Evolutionary conservation across 2,329 filamentous ascomycete species (phyloP), one percentile per base, ranked within the genome.

Genomic region (Calycina herbarum): DNA sequence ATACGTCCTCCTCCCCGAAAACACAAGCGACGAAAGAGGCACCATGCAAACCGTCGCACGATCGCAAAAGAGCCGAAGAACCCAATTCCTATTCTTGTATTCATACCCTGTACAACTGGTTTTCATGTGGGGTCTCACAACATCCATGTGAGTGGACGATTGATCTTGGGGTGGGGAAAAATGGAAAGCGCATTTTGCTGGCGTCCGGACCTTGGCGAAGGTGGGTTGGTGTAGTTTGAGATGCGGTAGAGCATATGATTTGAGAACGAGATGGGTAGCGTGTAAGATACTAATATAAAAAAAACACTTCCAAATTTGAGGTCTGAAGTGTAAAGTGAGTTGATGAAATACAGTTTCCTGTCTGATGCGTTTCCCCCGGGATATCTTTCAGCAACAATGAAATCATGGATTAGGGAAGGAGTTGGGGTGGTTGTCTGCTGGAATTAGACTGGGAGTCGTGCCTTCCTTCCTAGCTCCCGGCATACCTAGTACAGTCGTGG

Each of bases 1-100:
- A 81, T 99, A 99, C 74, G 95, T 99, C 31, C 85, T 99, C 15
- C 86, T 99, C 5, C 95, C 95, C 0, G 93, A 97, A 76, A 92
- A 86, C 66, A 84, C 88, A 1, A 83, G 82, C 66, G 88, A 89
- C 73, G 85, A 84, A 63, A 84, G 81, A 64, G 83, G 82, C 13
- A 82, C 82, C 0, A 86, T 88, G 72, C 87, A 89, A 71, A 88
- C 87, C 2, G 91, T 96, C 67, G 92, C 92, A 33, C 87, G 94
- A 68, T 89, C 91, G 48, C 95, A 97, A 80, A 89, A 91, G 75
- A 95, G 91, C 78, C 88, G 93, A 76, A 85, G 94, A 69, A 97
- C 93, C 1, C 93, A 97, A 78, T 97, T 97, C 75, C 83, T 97
- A 71, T 96, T 96, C 78, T 84, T 94, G 72, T 97, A 99, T 80